Conservation (phyloP, 257 asterid genomes). For the Misopates orontium region DNA sequence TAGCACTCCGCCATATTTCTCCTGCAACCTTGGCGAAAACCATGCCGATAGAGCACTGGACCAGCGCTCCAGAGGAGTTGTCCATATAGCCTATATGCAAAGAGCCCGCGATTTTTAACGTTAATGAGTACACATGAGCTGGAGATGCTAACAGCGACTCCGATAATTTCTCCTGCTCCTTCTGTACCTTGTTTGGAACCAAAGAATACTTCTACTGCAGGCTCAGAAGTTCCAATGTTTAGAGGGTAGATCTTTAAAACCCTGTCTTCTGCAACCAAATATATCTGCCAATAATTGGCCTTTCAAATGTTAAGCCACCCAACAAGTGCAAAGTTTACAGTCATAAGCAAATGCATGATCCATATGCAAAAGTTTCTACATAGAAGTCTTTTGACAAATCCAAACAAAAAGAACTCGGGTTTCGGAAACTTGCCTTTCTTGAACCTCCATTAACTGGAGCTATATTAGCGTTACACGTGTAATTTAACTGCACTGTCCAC, state of each 20-base stretch:
- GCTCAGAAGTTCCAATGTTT: slow-evolving; percentile 44
- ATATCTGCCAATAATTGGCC: slow-evolving; percentile 60
- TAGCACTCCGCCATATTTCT: slow-evolving; percentile 61
- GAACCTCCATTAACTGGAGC: slow-evolving; percentile 81
- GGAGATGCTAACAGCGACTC: slow-evolving; percentile 70
- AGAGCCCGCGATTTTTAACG: slow-evolving; percentile 71
- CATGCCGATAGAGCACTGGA: slow-evolving; percentile 72
- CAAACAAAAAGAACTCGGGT: slow-evolving; percentile 2
- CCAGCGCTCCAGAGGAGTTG: slow-evolving; percentile 83
- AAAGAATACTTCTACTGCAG: slow-evolving; percentile 66
- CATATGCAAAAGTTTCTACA: no score
- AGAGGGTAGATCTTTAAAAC: slow-evolving; percentile 62
- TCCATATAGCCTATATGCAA: slow-evolving; percentile 62
- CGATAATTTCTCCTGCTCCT: slow-evolving; percentile 63
- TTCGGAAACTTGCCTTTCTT: slow-evolving; percentile 50
- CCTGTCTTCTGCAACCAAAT: slow-evolving; percentile 81
- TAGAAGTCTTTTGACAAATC: not conserved
- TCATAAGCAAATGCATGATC: not conserved
- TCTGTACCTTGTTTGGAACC: slow-evolving; percentile 44
- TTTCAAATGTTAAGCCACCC: slow-evolving; percentile 13
- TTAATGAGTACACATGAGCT: slow-evolving; percentile 63
- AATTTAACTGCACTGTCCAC: slow-evolving; percentile 62
- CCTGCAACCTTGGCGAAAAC: slow-evolving; percentile 87
- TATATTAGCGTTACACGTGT: slow-evolving; percentile 52
- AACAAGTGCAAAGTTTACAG: not conserved